Conservation (phyloP, 2,329 filamentous ascomycete genomes). For the Trichoderma koningii region DNA sequence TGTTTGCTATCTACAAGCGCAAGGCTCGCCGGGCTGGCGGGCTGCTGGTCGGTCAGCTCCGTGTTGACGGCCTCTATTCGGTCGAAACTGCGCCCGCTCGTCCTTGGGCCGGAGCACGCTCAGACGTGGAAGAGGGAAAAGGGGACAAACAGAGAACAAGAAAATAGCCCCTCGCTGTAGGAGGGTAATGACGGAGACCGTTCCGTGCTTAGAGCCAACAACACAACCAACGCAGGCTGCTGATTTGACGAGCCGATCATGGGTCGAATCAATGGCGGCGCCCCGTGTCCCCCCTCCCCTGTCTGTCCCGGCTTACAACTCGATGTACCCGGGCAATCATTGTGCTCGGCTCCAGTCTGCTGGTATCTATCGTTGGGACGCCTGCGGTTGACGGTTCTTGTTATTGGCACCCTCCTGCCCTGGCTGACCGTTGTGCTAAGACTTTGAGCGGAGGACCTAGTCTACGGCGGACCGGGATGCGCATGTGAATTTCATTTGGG, state of each 20-base stretch:
- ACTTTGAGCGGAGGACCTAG: too few relatives aligned
- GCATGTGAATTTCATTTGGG: background rate
- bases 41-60: background rate
- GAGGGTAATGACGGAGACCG: background rate
- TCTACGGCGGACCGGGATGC: background rate
- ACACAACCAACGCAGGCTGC: too few relatives aligned
- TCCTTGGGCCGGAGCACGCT: too few relatives aligned
- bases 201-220: slow-evolving; percentile 7
- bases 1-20: background rate
- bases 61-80: background rate
- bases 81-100: too few relatives aligned
- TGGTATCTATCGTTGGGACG: background rate
- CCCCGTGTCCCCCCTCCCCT: background rate
- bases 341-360: slow-evolving; percentile 17
- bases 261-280: background rate
- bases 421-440: too few relatives aligned
- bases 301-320: background rate
- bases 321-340: background rate
- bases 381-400: background rate
- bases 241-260: slow-evolving; percentile 5
- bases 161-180: too few relatives aligned
- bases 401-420: background rate
- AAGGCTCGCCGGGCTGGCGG: background rate
- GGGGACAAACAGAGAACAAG: background rate
- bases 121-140: too few relatives aligned